Percentiles rank a stretch among this genome's conserved stretches.
Evolutionary conservation across 2,329 filamentous ascomycete genomes (phyloP).

Genomic region (Penicillium janthinellum): DNA sequence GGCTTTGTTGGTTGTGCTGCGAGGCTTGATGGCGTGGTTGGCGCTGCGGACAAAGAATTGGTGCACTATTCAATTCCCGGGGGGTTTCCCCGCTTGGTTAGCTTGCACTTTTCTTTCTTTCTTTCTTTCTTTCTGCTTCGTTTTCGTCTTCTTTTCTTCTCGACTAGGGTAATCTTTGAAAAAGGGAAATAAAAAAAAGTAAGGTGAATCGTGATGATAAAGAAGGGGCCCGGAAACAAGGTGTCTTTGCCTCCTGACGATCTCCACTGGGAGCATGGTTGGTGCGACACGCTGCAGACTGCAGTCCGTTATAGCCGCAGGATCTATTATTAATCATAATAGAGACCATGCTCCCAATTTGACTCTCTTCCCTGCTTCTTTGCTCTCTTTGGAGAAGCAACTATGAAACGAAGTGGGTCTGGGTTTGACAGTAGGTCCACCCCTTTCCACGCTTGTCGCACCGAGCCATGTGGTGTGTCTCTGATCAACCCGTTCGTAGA

Average conservation of each 20-base stretch:
- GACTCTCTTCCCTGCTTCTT: not conserved
- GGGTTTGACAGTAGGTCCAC: slow-evolving; percentile 12
- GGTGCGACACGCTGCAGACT: not conserved
- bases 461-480: slow-evolving; percentile 8
- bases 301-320: not conserved
- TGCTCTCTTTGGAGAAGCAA: slow-evolving; percentile 3
- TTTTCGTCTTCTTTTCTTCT: not conserved
- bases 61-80: slow-evolving; percentile 60
- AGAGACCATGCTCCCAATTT: not conserved
- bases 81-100: slow-evolving; percentile 12
- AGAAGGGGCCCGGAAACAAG: not conserved
- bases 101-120: not conserved
- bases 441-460: slow-evolving; percentile 7
- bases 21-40: slow-evolving; percentile 67
- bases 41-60: slow-evolving; percentile 83
- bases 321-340: not conserved
- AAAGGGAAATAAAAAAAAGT: not conserved
- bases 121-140: not conserved
- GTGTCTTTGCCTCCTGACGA: not conserved
- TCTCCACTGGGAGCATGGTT: slow-evolving; percentile 6
- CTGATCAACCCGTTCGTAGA: not conserved
- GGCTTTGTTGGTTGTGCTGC: slow-evolving; percentile 21
- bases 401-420: slow-evolving; percentile 7
- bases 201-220: slow-evolving; percentile 4
- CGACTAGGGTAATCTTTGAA: not conserved